Conservation (phyloP, 768 basidiomycete genomes). For the Chlorophyllum brunneum region DNA sequence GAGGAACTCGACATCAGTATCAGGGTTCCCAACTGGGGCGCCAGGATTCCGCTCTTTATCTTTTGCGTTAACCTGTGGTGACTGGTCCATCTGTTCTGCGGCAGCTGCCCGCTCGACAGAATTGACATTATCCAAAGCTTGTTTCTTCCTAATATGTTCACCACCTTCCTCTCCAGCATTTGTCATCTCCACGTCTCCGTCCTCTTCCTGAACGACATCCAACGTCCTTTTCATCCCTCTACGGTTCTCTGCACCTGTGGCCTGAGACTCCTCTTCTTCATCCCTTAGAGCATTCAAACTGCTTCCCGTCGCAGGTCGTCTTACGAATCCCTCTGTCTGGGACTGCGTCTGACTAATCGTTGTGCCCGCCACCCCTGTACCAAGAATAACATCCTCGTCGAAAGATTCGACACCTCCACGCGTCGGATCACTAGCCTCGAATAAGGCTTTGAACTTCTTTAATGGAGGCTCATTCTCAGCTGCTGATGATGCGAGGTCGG, state of each 20-base stretch:
- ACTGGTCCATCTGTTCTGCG: neutral
- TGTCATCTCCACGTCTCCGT: constrained; percentile 37
- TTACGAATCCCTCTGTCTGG: constrained; percentile 23
- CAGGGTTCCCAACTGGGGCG: constrained; percentile 45
- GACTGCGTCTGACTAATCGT: constrained; percentile 34
- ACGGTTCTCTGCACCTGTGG: neutral
- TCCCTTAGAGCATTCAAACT: constrained; percentile 38
- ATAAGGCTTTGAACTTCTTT: constrained; percentile 70
- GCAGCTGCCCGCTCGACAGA: constrained; percentile 22
- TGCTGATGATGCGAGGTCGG: constrained; percentile 14
- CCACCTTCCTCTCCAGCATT: constrained; percentile 17
- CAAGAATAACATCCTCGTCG: constrained; percentile 17
- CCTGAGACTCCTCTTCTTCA: constrained; percentile 52
- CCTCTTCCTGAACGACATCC: constrained; percentile 28
- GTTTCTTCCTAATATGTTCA: constrained; percentile 33
- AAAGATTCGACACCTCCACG: constrained; percentile 19
- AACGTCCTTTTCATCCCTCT: constrained; percentile 38
- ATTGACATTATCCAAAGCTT: constrained; percentile 38
- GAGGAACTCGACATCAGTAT: constrained; percentile 66
- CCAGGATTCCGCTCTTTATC: constrained; percentile 21
- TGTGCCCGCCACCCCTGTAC: constrained; percentile 13
- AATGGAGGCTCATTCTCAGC: constrained; percentile 48
- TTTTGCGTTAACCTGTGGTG: constrained; percentile 11
- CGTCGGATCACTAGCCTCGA: constrained; percentile 57
- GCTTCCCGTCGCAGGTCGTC: constrained; percentile 10